A percentile compares a stretch with the other conserved stretches of the same genome.
phyloP scores from a whole-genome alignment of 371 early-diverging fungal genomes.

The Chytridiales sp. region DNA sequence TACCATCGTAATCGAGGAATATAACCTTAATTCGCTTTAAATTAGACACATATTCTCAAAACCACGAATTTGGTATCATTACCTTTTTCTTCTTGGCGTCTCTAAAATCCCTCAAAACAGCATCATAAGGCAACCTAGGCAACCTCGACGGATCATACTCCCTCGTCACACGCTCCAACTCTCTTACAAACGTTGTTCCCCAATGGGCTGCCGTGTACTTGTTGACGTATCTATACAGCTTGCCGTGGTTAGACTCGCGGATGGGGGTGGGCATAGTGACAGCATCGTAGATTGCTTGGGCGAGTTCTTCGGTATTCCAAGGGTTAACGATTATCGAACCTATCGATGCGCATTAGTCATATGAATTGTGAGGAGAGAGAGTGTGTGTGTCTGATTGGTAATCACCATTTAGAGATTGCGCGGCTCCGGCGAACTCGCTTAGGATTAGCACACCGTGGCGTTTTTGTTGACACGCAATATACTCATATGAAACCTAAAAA shows the following conservation, averaged over 20 bases:
- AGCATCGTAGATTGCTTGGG: conserved; percentile 87
- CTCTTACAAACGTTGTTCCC: conserved; percentile 93
- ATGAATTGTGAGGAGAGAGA: background rate
- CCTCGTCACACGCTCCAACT: conserved; percentile 68
- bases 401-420: conserved; percentile 92
- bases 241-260: conserved; percentile 82
- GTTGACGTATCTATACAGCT: conserved; percentile 89
- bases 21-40: conserved; percentile 54
- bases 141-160: conserved; percentile 69
- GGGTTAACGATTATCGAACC: conserved; percentile 96
- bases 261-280: conserved; percentile 86
- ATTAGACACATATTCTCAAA: background rate
- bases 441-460: conserved; percentile 95
- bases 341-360: conserved; percentile 16
- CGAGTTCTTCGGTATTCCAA: conserved; percentile 96
- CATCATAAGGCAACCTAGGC: conserved; percentile 42
- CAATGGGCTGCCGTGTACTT: conserved; percentile 99
- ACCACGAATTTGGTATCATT: background rate
- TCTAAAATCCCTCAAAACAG: conserved; percentile 33
- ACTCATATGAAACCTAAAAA: conserved; percentile 72
- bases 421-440: conserved; percentile 99
- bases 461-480: conserved; percentile 92
- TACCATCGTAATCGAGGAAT: conserved; percentile 94
- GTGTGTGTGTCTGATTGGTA: background rate
- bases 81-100: conserved; percentile 41